Conservation (phyloP, 2,329 filamentous ascomycete genomes). For the Calonectria pauciramosa region DNA sequence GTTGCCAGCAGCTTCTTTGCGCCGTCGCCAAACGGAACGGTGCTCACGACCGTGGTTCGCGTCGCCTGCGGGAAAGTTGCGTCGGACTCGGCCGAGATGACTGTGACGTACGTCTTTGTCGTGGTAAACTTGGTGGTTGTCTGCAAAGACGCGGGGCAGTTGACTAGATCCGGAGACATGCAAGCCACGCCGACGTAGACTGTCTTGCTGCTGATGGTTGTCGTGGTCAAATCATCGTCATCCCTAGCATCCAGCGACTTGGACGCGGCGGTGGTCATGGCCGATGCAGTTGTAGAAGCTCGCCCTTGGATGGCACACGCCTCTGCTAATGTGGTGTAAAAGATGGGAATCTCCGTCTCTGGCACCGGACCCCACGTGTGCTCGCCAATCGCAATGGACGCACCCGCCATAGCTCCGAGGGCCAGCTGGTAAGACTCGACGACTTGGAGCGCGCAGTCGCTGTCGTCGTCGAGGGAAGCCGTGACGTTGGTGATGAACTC, state of each 20-base stretch:
- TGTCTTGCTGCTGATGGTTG: conserved; percentile 55
- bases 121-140: conserved; percentile 55
- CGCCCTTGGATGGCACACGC: conserved; percentile 53
- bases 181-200: conserved; percentile 63
- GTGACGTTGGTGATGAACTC: conserved; percentile 68
- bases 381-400: conserved; percentile 58
- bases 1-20: conserved; percentile 42
- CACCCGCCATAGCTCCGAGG: conserved; percentile 67
- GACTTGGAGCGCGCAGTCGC: conserved; percentile 60
- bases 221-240: conserved; percentile 50
- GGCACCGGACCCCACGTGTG: conserved; percentile 66
- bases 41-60: conserved; percentile 46
- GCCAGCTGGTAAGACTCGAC: conserved; percentile 65
- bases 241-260: background rate
- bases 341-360: conserved; percentile 63
- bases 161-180: conserved; percentile 54
- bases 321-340: conserved; percentile 63
- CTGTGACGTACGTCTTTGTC: conserved; percentile 56
- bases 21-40: conserved; percentile 58
- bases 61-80: conserved; percentile 57
- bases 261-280: conserved; percentile 36
- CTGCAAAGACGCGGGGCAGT: conserved; percentile 66
- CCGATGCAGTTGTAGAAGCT: conserved; percentile 32
- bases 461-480: conserved; percentile 45
- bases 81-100: conserved; percentile 49